Conservation (phyloP, 2,329 filamentous ascomycete species). For the Botryosphaeria dothidea region DNA sequence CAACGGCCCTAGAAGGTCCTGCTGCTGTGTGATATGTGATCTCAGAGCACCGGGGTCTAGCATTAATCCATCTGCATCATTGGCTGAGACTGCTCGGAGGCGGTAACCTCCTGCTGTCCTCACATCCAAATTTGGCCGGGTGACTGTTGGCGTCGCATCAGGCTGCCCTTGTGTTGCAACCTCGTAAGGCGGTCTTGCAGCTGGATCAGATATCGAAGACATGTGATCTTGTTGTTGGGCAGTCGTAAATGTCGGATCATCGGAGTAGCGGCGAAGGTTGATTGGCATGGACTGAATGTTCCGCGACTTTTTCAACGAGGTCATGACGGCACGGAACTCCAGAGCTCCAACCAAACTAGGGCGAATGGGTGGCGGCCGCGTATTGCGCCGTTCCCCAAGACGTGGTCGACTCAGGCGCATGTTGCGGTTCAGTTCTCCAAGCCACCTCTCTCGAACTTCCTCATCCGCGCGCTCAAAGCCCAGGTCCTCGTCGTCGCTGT, state of each 20-base stretch:
- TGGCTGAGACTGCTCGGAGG: conserved; percentile 60
- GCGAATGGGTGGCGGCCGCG: conserved; percentile 75
- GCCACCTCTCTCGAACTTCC: conserved; percentile 62
- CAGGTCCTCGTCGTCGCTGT: conserved; percentile 55
- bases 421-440: conserved; percentile 84
- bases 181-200: conserved; percentile 38
- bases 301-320: conserved; percentile 80
- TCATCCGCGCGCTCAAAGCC: conserved; percentile 66
- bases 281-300: conserved; percentile 73
- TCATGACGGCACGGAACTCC: conserved; percentile 88
- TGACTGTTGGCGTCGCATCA: conserved; percentile 22
- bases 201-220: conserved; percentile 52
- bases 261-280: conserved; percentile 68
- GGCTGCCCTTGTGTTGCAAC: conserved; percentile 27
- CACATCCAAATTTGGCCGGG: conserved; percentile 33
- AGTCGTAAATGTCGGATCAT: conserved; percentile 55
- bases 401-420: conserved; percentile 82
- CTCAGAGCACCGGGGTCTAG: conserved; percentile 41
- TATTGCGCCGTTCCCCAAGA: conserved; percentile 64
- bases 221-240: conserved; percentile 49
- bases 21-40: conserved; percentile 5
- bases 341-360: conserved; percentile 91
- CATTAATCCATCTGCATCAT: conserved; percentile 53
- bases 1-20: conserved; percentile 37
- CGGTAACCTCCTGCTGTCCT: conserved; percentile 31